Evolutionary conservation across 805 yeast genomes (phyloP).

Genomic region (Saccharomycopsis lassenensis): DNA sequence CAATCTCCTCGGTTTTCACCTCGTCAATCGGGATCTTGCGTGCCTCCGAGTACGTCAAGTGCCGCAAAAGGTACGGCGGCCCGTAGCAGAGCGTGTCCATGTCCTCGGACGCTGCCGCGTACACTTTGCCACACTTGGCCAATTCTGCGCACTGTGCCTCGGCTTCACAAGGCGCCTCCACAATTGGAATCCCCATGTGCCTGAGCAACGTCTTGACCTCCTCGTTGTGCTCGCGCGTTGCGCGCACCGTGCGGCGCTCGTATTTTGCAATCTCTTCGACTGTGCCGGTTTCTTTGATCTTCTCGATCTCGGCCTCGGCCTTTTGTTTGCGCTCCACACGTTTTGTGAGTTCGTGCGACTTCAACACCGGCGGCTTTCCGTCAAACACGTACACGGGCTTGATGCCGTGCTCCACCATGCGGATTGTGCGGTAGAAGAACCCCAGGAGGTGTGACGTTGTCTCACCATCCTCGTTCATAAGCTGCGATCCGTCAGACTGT

Average conservation of each 20-base stretch:
- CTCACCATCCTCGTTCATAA: constrained; percentile 81
- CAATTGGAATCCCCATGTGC: constrained; percentile 92
- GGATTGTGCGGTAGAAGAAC: constrained; percentile 84
- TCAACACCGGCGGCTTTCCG: constrained; percentile 93
- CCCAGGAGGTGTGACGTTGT: constrained; percentile 95
- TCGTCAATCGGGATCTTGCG: constrained; percentile 89
- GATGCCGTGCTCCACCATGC: constrained; percentile 85
- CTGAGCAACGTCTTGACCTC: constrained; percentile 76
- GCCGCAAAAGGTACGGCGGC: constrained; percentile 75
- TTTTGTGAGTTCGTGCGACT: constrained; percentile 87
- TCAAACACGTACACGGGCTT: constrained; percentile 96
- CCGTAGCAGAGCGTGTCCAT: constrained; percentile 95
- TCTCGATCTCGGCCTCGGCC: constrained; percentile 66
- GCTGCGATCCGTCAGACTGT: constrained; percentile 92
- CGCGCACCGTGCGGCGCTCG: constrained; percentile 84
- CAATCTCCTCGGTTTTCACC: constrained; percentile 51
- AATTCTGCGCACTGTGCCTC: constrained; percentile 97
- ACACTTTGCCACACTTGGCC: constrained; percentile 83
- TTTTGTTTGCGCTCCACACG: constrained; percentile 72
- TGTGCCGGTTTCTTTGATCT: constrained; percentile 58
- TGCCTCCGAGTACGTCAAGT: constrained; percentile 89
- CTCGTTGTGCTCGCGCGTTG: constrained; percentile 81
- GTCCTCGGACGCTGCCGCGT: constrained; percentile 97
- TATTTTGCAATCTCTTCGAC: constrained; percentile 63
- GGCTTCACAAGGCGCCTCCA: constrained; percentile 95